A percentile compares a stretch with the other conserved stretches of the same genome.
phyloP scores from a whole-genome alignment of 2,329 filamentous ascomycete species.

The Clonostachys rhizophaga region DNA sequence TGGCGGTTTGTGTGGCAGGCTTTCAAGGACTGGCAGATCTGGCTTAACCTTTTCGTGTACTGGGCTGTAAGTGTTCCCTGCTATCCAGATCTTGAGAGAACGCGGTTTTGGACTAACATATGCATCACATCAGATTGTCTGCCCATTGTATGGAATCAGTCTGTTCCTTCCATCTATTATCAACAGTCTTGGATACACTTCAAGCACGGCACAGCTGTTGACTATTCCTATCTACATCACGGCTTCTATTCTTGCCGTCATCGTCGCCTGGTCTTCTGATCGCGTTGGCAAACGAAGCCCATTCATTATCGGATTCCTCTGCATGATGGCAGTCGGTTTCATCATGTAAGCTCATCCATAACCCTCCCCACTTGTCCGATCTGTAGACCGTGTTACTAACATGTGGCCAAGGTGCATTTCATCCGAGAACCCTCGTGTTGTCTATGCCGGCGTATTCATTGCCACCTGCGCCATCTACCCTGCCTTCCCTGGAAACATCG shows the following conservation, averaged over 20 bases:
- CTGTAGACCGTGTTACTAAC: conserved; percentile 16
- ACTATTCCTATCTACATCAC: conserved; percentile 57
- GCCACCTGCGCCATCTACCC: conserved; percentile 77
- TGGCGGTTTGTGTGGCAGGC: conserved; percentile 70
- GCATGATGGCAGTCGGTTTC: conserved; percentile 52
- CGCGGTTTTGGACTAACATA: no score
- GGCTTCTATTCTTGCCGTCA: conserved; percentile 54
- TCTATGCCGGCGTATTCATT: conserved; percentile 74
- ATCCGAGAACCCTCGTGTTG: conserved; percentile 49
- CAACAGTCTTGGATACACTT: conserved; percentile 49
- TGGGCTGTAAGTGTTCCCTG: conserved; percentile 43
- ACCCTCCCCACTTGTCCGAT: conserved; percentile 9
- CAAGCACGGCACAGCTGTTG: conserved; percentile 58
- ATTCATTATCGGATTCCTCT: conserved; percentile 49
- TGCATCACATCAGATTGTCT: conserved; percentile 18
- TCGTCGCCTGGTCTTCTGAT: conserved; percentile 51
- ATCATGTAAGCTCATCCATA: conserved; percentile 27
- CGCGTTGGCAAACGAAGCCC: conserved; percentile 45
- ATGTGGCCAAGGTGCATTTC: conserved; percentile 42
- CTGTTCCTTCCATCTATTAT: conserved; percentile 62
- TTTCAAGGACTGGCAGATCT: conserved; percentile 78
- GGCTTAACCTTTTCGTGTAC: conserved; percentile 54
- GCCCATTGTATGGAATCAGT: conserved; percentile 50
- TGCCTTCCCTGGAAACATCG: conserved; percentile 71
- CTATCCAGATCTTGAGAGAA: no score